Conservation (phyloP, 2,329 filamentous ascomycete genomes). For the Trichothecium sympodiale region DNA sequence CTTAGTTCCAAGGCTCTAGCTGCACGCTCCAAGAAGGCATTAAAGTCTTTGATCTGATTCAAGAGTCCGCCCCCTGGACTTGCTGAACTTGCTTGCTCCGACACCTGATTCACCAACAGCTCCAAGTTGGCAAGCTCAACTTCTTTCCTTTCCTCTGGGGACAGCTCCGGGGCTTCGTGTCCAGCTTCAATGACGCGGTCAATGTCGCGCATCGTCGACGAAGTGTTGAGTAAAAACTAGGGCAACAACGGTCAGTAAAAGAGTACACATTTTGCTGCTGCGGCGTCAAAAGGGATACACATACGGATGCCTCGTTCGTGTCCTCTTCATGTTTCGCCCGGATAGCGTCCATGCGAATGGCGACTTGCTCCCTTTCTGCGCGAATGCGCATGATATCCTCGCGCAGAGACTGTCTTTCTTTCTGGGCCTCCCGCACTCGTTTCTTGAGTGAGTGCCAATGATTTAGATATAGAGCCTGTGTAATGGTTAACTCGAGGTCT, state of each 20-base stretch:
- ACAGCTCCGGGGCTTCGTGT: constrained; percentile 34
- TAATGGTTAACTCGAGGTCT: no score
- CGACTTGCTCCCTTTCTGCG: constrained; percentile 50
- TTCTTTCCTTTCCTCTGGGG: constrained; percentile 31
- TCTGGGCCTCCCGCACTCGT: constrained; percentile 44
- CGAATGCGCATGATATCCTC: constrained; percentile 50
- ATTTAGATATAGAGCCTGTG: constrained; percentile 51
- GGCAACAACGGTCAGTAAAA: neutral
- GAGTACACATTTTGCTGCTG: no score
- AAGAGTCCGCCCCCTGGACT: constrained; percentile 41
- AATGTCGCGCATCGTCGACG: constrained; percentile 49
- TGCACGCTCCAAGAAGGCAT: constrained; percentile 50
- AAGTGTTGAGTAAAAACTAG: constrained; percentile 39
- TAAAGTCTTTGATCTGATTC: constrained; percentile 48
- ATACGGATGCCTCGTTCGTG: constrained; percentile 38
- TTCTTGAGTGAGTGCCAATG: constrained; percentile 45
- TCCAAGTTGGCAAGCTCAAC: constrained; percentile 47
- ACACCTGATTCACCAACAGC: constrained; percentile 41
- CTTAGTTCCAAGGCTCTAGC: constrained; percentile 42
- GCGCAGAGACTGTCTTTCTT: constrained; percentile 43
- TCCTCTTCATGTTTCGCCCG: constrained; percentile 47
- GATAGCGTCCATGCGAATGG: constrained; percentile 51
- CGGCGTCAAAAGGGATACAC: constrained; percentile 13
- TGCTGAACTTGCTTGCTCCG: constrained; percentile 39
- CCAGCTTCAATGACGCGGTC: constrained; percentile 45